A percentile compares a stretch with the other conserved stretches of the same genome.
Conservation (phyloP, 2,329 filamentous ascomycete genomes). For the Aspergillus alliaceus region DNA sequence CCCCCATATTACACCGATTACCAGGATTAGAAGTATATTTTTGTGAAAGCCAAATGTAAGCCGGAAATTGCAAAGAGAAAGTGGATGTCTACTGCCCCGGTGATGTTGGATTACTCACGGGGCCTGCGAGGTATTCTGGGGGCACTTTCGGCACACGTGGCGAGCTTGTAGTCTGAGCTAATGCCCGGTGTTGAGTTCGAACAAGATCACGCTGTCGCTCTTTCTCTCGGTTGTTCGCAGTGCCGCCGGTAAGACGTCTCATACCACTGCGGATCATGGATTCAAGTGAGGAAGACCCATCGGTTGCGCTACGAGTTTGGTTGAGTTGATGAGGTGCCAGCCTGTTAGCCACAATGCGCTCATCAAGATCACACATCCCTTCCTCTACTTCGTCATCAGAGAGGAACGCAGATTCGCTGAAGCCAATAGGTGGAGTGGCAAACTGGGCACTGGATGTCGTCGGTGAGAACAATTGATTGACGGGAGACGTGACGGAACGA, state of each 20-base stretch:
- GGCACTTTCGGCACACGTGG: slow-evolving; percentile 50
- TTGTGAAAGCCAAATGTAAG: neutral
- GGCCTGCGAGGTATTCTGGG: slow-evolving; percentile 44
- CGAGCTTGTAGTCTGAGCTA: slow-evolving; percentile 39
- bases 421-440: slow-evolving; percentile 49
- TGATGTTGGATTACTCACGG: slow-evolving; percentile 37
- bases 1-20: slow-evolving; percentile 3
- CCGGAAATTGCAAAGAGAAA: neutral
- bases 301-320: slow-evolving; percentile 36
- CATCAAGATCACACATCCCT: slow-evolving; percentile 78
- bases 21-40: neutral
- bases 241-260: slow-evolving; percentile 48
- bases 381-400: slow-evolving; percentile 79
- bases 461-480: slow-evolving; percentile 49
- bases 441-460: slow-evolving; percentile 50
- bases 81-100: slow-evolving; percentile 22
- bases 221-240: slow-evolving; percentile 41
- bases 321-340: slow-evolving; percentile 20
- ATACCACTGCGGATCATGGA: slow-evolving; percentile 48
- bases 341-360: slow-evolving; percentile 50
- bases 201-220: slow-evolving; percentile 47
- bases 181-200: slow-evolving; percentile 43
- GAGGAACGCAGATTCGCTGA: slow-evolving; percentile 60
- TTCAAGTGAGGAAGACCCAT: slow-evolving; percentile 45
- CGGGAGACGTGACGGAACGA: slow-evolving; percentile 81